Conservation (phyloP, 2,329 filamentous ascomycete species). For the Ophiocordyceps camponoti-saundersi region DNA sequence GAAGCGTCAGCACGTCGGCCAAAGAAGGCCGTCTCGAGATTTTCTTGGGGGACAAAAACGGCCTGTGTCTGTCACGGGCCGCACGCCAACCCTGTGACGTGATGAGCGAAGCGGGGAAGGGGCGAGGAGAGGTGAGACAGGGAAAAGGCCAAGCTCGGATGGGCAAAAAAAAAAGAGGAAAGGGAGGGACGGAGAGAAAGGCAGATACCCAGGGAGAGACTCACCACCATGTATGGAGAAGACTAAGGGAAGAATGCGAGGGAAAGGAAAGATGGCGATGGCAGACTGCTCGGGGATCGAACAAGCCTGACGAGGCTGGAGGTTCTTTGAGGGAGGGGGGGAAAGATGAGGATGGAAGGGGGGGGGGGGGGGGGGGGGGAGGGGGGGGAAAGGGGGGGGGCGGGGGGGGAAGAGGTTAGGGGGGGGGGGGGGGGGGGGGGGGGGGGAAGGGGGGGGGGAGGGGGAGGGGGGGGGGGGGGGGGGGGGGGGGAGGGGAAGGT, state of each 20-base stretch:
- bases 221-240: slow-evolving; percentile 7
- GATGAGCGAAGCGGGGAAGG: slow-evolving; percentile 1
- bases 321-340: background rate
- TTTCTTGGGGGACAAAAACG: background rate
- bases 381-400: background rate
- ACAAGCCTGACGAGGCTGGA: background rate
- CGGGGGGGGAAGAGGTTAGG: background rate
- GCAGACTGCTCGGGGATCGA: background rate
- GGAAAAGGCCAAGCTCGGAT: slow-evolving; percentile 2
- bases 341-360: background rate
- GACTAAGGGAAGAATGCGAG: background rate
- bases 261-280: background rate
- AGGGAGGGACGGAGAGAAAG: slow-evolving; percentile 1
- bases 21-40: slow-evolving; percentile 1
- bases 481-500: background rate
- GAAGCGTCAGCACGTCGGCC: slow-evolving; percentile 15
- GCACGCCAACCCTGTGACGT: background rate
- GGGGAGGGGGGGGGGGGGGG: too few relatives aligned
- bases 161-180: slow-evolving; percentile 2
- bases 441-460: background rate
- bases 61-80: background rate
- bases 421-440: background rate
- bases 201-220: background rate
- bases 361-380: too few relatives aligned
- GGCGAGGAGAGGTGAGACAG: background rate